Evolutionary conservation across 2,329 filamentous ascomycete species (phyloP).

Genomic region (Penicillium sp.): DNA sequence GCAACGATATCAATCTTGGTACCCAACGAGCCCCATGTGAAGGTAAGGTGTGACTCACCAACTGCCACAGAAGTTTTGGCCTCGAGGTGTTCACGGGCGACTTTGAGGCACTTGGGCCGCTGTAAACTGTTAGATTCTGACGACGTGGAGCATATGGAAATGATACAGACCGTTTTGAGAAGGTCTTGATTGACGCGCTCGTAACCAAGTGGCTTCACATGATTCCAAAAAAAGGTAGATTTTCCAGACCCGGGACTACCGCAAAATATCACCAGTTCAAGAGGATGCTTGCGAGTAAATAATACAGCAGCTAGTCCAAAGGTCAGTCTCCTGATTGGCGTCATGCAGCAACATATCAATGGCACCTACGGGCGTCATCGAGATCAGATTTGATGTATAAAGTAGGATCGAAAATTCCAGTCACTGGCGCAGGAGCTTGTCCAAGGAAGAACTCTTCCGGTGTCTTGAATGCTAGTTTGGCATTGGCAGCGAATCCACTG

Average conservation of each 20-base stretch:
- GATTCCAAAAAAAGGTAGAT: constrained; percentile 78
- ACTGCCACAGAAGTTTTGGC: constrained; percentile 66
- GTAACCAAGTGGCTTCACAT: constrained; percentile 72
- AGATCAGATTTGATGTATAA: constrained; percentile 44
- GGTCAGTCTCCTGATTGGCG: constrained; percentile 3
- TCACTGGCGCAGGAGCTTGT: constrained; percentile 59
- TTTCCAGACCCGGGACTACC: constrained; percentile 88
- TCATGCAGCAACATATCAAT: neutral
- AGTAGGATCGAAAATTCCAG: constrained; percentile 64
- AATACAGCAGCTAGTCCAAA: constrained; percentile 17
- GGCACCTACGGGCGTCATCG: constrained; percentile 32
- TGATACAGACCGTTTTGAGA: constrained; percentile 58
- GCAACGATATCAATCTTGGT: constrained; percentile 5
- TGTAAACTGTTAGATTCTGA: constrained; percentile 23
- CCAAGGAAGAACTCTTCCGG: constrained; percentile 88
- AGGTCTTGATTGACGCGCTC: constrained; percentile 84
- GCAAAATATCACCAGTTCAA: constrained; percentile 78
- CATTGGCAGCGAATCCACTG: constrained; percentile 78
- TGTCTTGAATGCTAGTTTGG: constrained; percentile 72
- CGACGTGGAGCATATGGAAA: neutral
- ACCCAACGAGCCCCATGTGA: constrained; percentile 6
- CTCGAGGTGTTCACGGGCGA: constrained; percentile 59
- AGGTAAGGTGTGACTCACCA: constrained; percentile 52
- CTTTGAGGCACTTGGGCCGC: constrained; percentile 63
- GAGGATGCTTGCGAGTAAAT: constrained; percentile 56